These are phyloP conservation scores for Kazachstania sp. DNA, from an alignment of 1,139 yeast genomes.

Conservation along the genomic window DNA sequence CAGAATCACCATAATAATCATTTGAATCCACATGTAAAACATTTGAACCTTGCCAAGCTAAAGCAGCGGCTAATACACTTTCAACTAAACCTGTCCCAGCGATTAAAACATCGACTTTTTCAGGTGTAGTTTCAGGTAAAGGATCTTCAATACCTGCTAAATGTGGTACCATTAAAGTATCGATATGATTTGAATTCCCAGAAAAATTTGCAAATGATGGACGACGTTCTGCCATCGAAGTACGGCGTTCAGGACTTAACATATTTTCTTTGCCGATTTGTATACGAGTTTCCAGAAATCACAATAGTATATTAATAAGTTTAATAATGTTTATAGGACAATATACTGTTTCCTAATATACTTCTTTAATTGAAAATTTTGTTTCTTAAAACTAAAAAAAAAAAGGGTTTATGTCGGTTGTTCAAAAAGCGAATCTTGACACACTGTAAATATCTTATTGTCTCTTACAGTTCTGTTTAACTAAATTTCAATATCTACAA, in stretches of 20 bases:
- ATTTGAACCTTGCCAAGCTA: constrained; percentile 94
- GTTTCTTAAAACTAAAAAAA: no score
- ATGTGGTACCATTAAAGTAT: constrained; percentile 76
- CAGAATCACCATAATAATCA: constrained; percentile 77
- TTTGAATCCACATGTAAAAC: constrained; percentile 84
- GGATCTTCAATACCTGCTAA: constrained; percentile 72
- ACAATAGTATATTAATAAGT: no score
- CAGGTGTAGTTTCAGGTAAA: constrained; percentile 41
- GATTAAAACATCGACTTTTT: constrained; percentile 76
- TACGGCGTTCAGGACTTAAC: constrained; percentile 38
- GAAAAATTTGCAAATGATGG: constrained; percentile 34
- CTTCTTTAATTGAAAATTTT: no score
- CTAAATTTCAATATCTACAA: no score
- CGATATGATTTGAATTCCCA: constrained; percentile 29
- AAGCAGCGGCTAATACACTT: constrained; percentile 82
- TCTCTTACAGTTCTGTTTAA: no score
- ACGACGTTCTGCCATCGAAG: constrained; percentile 62
- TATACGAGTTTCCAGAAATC: no score
- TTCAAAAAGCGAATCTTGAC: no score
- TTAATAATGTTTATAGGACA: no score
- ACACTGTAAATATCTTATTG: no score
- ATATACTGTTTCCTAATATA: no score
- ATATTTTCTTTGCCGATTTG: no score
- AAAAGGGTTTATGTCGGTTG: no score
- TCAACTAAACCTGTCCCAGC: constrained; percentile 91